phyloP scores from a whole-genome alignment of 2,329 filamentous ascomycete genomes.

The Cercospora zeae-maydis region DNA sequence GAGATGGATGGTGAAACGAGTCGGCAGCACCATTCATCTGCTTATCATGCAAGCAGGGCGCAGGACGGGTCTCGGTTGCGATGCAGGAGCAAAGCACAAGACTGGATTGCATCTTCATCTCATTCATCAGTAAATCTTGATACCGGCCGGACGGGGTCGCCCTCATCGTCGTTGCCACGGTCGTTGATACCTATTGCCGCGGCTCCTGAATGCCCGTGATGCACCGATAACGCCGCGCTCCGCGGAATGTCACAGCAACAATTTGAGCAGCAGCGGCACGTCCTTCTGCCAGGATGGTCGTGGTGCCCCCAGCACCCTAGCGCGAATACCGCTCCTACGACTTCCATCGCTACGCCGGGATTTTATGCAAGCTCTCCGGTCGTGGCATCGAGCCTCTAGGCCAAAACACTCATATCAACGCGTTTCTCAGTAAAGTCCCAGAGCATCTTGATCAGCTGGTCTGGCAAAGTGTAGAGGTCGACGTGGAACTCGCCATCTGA shows the following conservation, averaged over 20 bases:
- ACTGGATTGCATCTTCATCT: background rate
- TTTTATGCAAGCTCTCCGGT: background rate
- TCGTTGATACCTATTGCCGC: background rate
- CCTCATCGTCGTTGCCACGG: background rate
- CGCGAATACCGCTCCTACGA: background rate
- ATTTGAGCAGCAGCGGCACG: background rate
- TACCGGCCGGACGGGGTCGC: background rate
- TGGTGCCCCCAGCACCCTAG: background rate
- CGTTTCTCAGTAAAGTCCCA: conserved; percentile 71
- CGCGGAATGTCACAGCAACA: background rate
- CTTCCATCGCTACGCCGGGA: background rate
- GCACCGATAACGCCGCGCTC: conserved; percentile 1
- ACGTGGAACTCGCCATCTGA: conserved; percentile 95
- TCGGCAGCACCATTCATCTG: background rate
- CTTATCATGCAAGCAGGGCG: background rate
- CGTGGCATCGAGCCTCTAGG: conserved; percentile 15
- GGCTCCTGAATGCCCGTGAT: background rate
- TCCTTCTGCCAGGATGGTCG: background rate
- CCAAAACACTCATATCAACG: conserved; percentile 34
- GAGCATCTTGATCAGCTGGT: conserved; percentile 82
- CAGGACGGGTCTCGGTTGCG: too few relatives aligned
- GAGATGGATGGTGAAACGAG: background rate
- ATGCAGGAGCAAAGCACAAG: background rate
- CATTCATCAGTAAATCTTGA: background rate
- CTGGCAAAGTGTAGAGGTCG: conserved; percentile 94